Base-by-base conservation (phyloP, 108 stramenopile species). In the Skeletonema potamos region DNA sequence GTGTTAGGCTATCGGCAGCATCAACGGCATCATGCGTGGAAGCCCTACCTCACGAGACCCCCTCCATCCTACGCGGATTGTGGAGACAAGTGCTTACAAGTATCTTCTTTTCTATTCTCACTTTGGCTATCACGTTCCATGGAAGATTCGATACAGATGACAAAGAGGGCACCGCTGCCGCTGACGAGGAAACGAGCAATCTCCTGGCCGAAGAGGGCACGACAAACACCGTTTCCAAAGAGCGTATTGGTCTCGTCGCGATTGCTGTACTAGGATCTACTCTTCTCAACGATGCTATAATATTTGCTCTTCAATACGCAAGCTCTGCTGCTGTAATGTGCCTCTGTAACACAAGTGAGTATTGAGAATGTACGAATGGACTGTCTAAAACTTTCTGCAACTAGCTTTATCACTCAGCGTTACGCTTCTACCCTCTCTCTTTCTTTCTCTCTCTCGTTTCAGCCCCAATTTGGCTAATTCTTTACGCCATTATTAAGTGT, bases 321-420 rank as follows among this genome's bases (percentile, higher is more conserved):
- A 64, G 63, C 43, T 64, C 63, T 64, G 63, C 63, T 13, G 63
- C 63, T 22, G 63, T 64, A 13, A 64, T 64, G 63, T 64, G 63
- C 8, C 63, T 64, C 20, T 64, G 63, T 24, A 64, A 64, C 22
- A 64, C 63, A 13, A 64, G 58, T 59, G 58, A 59, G 58, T 26
- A 33, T 59, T 33, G 34, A 36, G 6, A 27, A 22, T 30, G 6
- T 54, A 18, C 6, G 30, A 58, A 5, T 17, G 4, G 15, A 33
- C 1, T 59, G 30, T 59, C 27, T 29, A 59, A 17, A 36, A 36
- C 17, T 11, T 27, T 15, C 13, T 8, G 6, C 30, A 59, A 33
- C 27, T 30, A 55, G n/a, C n/a, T n/a, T n/a, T n/a, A n/a, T n/a
- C n/a, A n/a, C n/a, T n/a, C n/a, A n/a, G n/a, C n/a, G n/a, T n/a